Percentiles rank a stretch among this genome's conserved stretches.
These are phyloP conservation scores for Sporisorium reilianum DNA, from an alignment of 1,284 basidiomycete species.

Conservation along the genomic window DNA sequence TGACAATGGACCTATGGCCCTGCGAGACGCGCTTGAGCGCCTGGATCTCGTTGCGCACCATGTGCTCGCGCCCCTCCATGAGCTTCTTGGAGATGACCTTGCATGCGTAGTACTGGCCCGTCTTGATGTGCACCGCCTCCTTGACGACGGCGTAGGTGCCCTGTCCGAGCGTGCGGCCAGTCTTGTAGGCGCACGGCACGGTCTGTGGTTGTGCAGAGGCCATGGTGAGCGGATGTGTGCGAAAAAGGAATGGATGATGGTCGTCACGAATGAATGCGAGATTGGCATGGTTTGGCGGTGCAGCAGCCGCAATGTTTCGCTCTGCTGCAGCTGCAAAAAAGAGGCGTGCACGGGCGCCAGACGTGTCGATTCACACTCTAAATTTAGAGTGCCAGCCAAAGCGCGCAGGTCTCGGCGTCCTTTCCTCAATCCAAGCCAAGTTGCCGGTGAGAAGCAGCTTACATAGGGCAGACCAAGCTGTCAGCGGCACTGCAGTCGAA, in stretches of 20 bases:
- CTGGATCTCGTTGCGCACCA: slow-evolving; percentile 94
- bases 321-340: too few relatives aligned
- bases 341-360: too few relatives aligned
- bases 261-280: too few relatives aligned
- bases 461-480: too few relatives aligned
- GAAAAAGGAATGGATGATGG: neutral
- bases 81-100: slow-evolving; percentile 87
- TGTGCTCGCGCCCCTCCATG: slow-evolving; percentile 78
- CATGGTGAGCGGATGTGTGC: slow-evolving; percentile 7
- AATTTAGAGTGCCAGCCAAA: too few relatives aligned
- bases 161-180: slow-evolving; percentile 74
- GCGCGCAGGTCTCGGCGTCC: too few relatives aligned
- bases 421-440: too few relatives aligned
- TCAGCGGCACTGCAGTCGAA: too few relatives aligned
- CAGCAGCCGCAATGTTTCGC: too few relatives aligned
- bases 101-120: slow-evolving; percentile 73
- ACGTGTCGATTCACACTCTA: too few relatives aligned
- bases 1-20: slow-evolving; percentile 79
- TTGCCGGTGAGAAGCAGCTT: too few relatives aligned
- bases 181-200: slow-evolving; percentile 68
- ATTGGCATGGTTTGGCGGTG: too few relatives aligned
- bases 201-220: slow-evolving; percentile 52
- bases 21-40: slow-evolving; percentile 95
- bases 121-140: slow-evolving; percentile 95
- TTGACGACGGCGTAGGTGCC: slow-evolving; percentile 92